Percentiles rank a stretch among this genome's conserved stretches.
These are phyloP conservation scores for Setaria viridis DNA, from an alignment of 202 grass and related monocot genomes.

Conservation along the genomic window DNA sequence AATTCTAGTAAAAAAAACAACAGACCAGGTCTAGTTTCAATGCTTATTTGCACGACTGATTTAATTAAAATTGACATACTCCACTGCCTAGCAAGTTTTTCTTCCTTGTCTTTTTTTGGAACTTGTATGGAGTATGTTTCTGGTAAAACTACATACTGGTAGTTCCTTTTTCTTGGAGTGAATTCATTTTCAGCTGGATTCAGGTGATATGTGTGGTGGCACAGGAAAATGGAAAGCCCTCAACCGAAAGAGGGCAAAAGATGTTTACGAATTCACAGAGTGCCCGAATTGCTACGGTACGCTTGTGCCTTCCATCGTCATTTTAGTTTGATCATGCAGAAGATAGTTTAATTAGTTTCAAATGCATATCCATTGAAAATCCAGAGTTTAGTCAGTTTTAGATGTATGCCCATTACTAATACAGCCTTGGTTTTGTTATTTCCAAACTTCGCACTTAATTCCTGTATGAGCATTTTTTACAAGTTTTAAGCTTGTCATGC, in stretches of 20 bases:
- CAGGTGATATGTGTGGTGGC: constrained; percentile 98
- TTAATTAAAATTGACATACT: not conserved
- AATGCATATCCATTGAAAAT: too few species aligned
- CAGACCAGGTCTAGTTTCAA: not conserved
- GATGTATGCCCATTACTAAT: too few species aligned
- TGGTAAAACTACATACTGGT: not conserved
- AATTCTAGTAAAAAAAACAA: not conserved
- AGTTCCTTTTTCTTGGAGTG: not conserved
- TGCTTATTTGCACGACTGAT: not conserved
- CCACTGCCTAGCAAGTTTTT: not conserved
- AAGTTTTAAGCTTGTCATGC: too few species aligned
- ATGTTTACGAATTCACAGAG: constrained; percentile 95
- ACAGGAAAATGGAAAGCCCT: constrained; percentile 99
- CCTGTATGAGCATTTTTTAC: not conserved
- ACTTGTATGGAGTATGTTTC: not conserved
- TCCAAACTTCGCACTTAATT: not conserved
- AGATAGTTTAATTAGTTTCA: too few species aligned
- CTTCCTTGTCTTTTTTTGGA: not conserved
- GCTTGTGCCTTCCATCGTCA: not conserved
- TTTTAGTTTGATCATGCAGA: too few species aligned
- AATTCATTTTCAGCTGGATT: constrained; percentile 36
- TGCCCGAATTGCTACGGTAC: constrained; percentile 98
- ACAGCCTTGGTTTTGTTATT: not conserved
- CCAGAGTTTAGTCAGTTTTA: too few species aligned
- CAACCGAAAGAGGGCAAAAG: constrained; percentile 96